Evolutionary conservation across 805 yeast genomes (phyloP).

Genomic region (Yamadazyma philogaea): DNA sequence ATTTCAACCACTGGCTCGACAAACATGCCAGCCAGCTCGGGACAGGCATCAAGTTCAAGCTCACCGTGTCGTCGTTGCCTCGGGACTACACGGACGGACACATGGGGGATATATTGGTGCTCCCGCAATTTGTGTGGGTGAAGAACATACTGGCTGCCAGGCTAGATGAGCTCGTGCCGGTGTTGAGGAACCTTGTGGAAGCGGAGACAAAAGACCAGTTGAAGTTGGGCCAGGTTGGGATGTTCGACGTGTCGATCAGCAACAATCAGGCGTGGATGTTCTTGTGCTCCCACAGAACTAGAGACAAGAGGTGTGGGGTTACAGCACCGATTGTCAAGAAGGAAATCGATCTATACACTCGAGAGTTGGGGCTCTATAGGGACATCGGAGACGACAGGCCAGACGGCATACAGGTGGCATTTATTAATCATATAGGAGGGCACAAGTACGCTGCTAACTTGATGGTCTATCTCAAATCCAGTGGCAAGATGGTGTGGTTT

Average conservation of each 20-base stretch:
- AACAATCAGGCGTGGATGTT: constrained; percentile 50
- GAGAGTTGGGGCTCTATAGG: constrained; percentile 69
- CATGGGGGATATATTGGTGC: constrained; percentile 57
- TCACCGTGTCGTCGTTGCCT: constrained; percentile 54
- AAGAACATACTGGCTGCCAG: constrained; percentile 44
- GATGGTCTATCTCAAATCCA: constrained; percentile 58
- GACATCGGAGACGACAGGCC: constrained; percentile 74
- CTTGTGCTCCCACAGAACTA: constrained; percentile 83
- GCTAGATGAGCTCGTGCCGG: constrained; percentile 24
- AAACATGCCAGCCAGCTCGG: background rate
- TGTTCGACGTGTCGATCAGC: constrained; percentile 31
- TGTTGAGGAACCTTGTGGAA: constrained; percentile 1
- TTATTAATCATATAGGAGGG: constrained; percentile 89
- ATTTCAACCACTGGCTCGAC: constrained; percentile 36
- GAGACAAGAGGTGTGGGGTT: constrained; percentile 91
- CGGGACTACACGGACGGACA: constrained; percentile 29
- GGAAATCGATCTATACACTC: constrained; percentile 68
- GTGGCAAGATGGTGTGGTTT: constrained; percentile 82
- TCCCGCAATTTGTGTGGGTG: constrained; percentile 77
- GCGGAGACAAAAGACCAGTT: constrained; percentile 3
- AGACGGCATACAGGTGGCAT: constrained; percentile 69
- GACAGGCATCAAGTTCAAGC: constrained; percentile 33
- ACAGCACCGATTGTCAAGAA: constrained; percentile 89
- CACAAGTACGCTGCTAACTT: constrained; percentile 94
- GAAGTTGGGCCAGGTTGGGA: constrained; percentile 1